Conservation (phyloP, 2,329 filamentous ascomycete species). For the Alternaria sp. region DNA sequence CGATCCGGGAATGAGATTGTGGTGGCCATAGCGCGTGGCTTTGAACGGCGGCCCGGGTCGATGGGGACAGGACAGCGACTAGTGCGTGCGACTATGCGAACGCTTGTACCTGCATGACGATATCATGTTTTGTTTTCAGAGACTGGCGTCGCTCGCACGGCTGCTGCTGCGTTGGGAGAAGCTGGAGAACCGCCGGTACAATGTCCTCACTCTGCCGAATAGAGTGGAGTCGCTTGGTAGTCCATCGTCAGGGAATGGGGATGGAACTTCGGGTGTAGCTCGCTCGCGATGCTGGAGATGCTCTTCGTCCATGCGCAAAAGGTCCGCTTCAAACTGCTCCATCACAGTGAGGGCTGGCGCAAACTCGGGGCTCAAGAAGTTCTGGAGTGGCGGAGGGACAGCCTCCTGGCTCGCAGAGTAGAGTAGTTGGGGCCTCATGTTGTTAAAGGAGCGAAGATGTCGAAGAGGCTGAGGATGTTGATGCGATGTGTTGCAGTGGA, state of each 20-base stretch:
- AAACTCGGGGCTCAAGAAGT: conserved; percentile 7
- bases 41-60: conserved; percentile 54
- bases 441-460: background rate
- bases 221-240: background rate
- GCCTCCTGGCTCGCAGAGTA: conserved; percentile 7
- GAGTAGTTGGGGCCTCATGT: background rate
- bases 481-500: background rate
- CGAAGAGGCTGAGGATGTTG: background rate
- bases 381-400: conserved; percentile 6
- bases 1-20: conserved; percentile 58
- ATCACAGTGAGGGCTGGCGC: conserved; percentile 9
- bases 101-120: conserved; percentile 15
- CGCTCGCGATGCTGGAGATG: conserved; percentile 7
- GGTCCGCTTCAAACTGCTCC: conserved; percentile 10
- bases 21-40: conserved; percentile 56
- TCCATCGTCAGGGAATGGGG: conserved; percentile 5
- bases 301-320: conserved; percentile 13
- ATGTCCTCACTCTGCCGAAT: conserved; percentile 4
- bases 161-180: conserved; percentile 6
- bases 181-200: conserved; percentile 8
- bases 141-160: conserved; percentile 1
- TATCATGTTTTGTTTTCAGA: conserved; percentile 7
- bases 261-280: background rate
- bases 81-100: conserved; percentile 5
- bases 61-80: conserved; percentile 15